Evolutionary conservation across 352 stramenopile species (phyloP).

Genomic region (Globisporangium cederbergense): DNA sequence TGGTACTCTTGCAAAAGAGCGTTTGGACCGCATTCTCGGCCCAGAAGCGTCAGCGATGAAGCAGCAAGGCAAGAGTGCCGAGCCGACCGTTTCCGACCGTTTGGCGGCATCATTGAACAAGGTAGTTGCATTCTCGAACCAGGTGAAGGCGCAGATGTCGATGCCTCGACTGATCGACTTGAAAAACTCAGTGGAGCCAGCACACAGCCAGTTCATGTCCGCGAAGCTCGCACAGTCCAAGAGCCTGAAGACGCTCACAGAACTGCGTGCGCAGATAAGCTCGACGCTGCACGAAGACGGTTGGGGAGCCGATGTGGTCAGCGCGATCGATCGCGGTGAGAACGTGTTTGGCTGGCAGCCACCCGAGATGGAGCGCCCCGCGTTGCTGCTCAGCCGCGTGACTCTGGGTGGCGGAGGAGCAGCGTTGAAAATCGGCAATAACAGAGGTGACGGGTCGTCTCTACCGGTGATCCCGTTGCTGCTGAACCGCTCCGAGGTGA

Average conservation of each 20-base stretch:
- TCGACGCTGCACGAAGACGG: slow-evolving; percentile 40
- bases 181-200: slow-evolving; percentile 22
- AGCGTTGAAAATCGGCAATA: slow-evolving; percentile 1
- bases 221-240: slow-evolving; percentile 52
- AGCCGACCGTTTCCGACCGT: slow-evolving; percentile 18
- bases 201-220: slow-evolving; percentile 43
- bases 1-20: slow-evolving; percentile 53
- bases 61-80: background rate
- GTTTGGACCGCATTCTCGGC: slow-evolving; percentile 48
- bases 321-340: slow-evolving; percentile 55
- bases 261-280: slow-evolving; percentile 46
- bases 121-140: slow-evolving; percentile 41
- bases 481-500: slow-evolving; percentile 44
- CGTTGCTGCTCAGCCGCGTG: slow-evolving; percentile 54
- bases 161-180: slow-evolving; percentile 72
- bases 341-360: slow-evolving; percentile 75
- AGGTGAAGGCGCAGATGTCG: slow-evolving; percentile 56
- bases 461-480: slow-evolving; percentile 30
- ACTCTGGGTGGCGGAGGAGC: slow-evolving; percentile 28
- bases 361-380: slow-evolving; percentile 65
- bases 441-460: background rate
- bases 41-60: slow-evolving; percentile 12
- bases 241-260: slow-evolving; percentile 29
- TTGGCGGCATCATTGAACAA: slow-evolving; percentile 39
- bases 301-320: slow-evolving; percentile 54